phyloP scores from a whole-genome alignment of 352 stramenopile species.

The Globisporangium acanthophoron region DNA sequence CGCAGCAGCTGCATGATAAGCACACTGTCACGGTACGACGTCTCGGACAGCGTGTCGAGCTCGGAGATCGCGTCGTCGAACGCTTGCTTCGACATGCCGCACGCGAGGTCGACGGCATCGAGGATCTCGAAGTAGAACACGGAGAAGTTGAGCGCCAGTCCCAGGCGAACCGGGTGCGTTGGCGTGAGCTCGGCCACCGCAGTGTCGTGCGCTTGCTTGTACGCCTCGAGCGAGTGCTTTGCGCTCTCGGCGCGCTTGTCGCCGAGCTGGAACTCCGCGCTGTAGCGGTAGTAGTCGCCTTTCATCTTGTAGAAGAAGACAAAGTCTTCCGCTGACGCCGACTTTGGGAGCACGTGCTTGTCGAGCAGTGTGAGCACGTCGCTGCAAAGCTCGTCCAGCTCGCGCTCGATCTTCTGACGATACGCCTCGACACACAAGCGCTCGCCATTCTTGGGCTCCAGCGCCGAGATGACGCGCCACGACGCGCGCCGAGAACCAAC shows the following conservation, averaged over 20 bases:
- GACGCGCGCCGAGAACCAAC: conserved; percentile 97
- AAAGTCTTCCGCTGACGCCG: conserved; percentile 96
- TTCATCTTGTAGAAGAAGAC: conserved; percentile 99
- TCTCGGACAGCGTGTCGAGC: conserved; percentile 98
- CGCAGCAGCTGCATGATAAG: conserved; percentile 99
- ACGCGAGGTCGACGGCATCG: conserved; percentile 93
- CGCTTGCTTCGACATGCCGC: conserved; percentile 93
- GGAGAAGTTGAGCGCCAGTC: conserved; percentile 98
- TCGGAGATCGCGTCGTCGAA: conserved; percentile 99
- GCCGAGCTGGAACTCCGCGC: conserved; percentile 98
- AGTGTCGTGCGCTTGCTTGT: conserved; percentile 67
- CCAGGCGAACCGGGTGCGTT: conserved; percentile 96
- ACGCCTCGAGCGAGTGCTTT: conserved; percentile 88
- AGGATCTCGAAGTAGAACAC: conserved; percentile 99
- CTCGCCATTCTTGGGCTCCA: conserved; percentile 97
- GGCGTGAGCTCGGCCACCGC: conserved; percentile 35
- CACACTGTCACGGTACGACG: conserved; percentile 99
- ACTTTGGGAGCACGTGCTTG: conserved; percentile 96
- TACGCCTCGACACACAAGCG: conserved; percentile 89
- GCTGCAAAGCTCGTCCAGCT: conserved; percentile 94
- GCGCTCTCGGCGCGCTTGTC: conserved; percentile 91
- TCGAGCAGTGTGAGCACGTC: conserved; percentile 99
- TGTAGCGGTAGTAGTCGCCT: conserved; percentile 99
- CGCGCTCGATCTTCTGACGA: conserved; percentile 95
- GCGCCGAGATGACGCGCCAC: conserved; percentile 98